These are phyloP conservation scores for Trichosporon ovoides DNA, from an alignment of 1,284 basidiomycete species.

Conservation along the genomic window DNA sequence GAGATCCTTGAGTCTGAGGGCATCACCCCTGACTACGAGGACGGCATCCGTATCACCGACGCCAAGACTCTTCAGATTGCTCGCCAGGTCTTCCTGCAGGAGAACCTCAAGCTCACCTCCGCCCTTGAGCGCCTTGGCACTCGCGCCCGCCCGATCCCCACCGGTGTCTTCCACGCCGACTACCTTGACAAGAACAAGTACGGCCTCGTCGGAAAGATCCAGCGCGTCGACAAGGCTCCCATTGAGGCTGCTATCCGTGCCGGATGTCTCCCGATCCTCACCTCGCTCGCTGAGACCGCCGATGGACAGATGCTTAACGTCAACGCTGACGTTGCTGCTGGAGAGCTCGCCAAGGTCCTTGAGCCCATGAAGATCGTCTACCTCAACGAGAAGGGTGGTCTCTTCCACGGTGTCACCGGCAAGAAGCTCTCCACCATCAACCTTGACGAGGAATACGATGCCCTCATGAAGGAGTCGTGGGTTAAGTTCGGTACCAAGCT, in stretches of 20 bases:
- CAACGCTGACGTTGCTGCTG: conserved; percentile 93
- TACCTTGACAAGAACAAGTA: conserved; percentile 91
- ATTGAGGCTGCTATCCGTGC: conserved; percentile 90
- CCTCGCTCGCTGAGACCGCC: conserved; percentile 80
- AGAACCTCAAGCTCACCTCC: conserved; percentile 85
- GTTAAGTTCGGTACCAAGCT: conserved; percentile 99
- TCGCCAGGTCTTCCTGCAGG: conserved; percentile 89
- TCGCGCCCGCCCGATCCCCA: conserved; percentile 89
- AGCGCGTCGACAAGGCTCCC: conserved; percentile 82
- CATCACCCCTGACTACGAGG: conserved; percentile 87
- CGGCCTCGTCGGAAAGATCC: conserved; percentile 87
- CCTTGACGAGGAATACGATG: conserved; percentile 97
- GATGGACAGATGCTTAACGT: conserved; percentile 95
- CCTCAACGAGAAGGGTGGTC: conserved; percentile 95
- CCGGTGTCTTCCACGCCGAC: conserved; percentile 90
- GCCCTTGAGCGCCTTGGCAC: conserved; percentile 88
- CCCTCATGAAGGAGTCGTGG: conserved; percentile 98
- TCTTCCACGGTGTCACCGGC: conserved; percentile 94
- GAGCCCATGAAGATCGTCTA: conserved; percentile 99
- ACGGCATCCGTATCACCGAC: conserved; percentile 91
- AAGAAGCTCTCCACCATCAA: conserved; percentile 95
- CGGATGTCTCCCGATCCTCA: conserved; percentile 87
- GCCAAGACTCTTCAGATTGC: conserved; percentile 87
- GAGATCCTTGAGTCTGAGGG: conserved; percentile 84
- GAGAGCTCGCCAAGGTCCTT: conserved; percentile 89